phyloP scores from a whole-genome alignment of 1,139 yeast genomes.

The Taphrina confusa region DNA sequence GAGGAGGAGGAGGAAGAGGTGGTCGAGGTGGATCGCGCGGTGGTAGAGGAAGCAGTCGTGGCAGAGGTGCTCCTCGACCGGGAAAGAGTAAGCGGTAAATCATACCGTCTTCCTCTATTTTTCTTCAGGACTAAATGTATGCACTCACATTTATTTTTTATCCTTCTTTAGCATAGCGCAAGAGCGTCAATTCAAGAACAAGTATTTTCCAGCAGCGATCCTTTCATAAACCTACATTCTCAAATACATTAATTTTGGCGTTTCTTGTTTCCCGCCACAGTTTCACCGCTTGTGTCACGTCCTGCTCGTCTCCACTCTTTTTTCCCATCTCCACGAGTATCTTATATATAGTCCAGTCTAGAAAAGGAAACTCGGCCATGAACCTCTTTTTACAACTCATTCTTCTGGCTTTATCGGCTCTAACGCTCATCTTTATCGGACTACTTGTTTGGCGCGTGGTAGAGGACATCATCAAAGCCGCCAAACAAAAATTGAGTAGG shows the following conservation, averaged over 20 bases:
- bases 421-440: background rate
- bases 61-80: slow-evolving; percentile 24
- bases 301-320: too few species aligned
- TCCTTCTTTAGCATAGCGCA: too few species aligned
- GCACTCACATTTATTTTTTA: too few species aligned
- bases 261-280: background rate
- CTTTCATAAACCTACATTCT: background rate
- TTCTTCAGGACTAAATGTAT: too few species aligned
- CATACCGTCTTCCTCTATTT: too few species aligned
- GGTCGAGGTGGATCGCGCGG: slow-evolving; percentile 15
- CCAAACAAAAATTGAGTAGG: background rate
- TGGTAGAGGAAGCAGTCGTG: slow-evolving; percentile 1
- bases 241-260: background rate
- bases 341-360: too few species aligned
- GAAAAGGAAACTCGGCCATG: background rate
- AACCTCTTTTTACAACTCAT: background rate
- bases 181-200: too few species aligned
- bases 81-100: slow-evolving; percentile 28
- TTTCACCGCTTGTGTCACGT: background rate
- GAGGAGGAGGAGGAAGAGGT: slow-evolving; percentile 32
- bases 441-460: background rate
- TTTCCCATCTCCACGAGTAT: too few species aligned
- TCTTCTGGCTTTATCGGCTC: background rate
- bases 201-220: background rate
- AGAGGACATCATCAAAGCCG: background rate